Conservation (phyloP, 371 early-diverging fungal genomes). For the Actinomortierella wolfii region DNA sequence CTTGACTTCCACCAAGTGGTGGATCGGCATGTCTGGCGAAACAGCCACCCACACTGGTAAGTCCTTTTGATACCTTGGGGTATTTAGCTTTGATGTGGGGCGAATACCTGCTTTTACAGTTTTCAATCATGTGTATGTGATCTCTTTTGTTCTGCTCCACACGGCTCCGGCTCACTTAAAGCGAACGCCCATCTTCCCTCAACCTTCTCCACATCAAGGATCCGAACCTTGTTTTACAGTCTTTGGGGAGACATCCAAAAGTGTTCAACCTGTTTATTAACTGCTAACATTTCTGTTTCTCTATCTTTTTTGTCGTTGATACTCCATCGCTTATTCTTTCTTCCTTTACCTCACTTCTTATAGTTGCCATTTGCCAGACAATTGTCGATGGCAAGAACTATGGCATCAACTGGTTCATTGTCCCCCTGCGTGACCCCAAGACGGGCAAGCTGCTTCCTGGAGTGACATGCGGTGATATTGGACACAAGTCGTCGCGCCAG, state of each 20-base stretch:
- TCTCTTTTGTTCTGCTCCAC: too few species aligned
- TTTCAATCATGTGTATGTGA: too few species aligned
- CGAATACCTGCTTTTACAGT: too few species aligned
- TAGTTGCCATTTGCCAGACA: conserved; percentile 65
- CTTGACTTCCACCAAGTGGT: conserved; percentile 89
- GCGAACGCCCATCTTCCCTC: too few species aligned
- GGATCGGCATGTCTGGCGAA: conserved; percentile 91
- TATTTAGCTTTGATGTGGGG: too few species aligned
- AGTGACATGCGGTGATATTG: conserved; percentile 87
- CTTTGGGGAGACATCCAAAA: too few species aligned
- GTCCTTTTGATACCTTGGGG: not conserved
- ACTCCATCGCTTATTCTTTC: too few species aligned
- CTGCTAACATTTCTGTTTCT: too few species aligned
- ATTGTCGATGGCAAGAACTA: conserved; percentile 66
- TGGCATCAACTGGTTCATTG: conserved; percentile 85
- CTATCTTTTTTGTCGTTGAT: conserved; percentile 26
- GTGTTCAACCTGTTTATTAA: too few species aligned
- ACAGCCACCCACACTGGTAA: conserved; percentile 75
- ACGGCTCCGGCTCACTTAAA: too few species aligned
- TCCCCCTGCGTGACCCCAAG: conserved; percentile 78
- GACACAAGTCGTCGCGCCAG: conserved; percentile 77
- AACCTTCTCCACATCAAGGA: too few species aligned
- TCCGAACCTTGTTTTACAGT: too few species aligned
- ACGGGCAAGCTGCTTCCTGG: conserved; percentile 78
- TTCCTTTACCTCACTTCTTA: not conserved